Evolutionary conservation across 495 filamentous ascomycete genomes (phyloP).

Genomic region (Penicillium herquei): DNA sequence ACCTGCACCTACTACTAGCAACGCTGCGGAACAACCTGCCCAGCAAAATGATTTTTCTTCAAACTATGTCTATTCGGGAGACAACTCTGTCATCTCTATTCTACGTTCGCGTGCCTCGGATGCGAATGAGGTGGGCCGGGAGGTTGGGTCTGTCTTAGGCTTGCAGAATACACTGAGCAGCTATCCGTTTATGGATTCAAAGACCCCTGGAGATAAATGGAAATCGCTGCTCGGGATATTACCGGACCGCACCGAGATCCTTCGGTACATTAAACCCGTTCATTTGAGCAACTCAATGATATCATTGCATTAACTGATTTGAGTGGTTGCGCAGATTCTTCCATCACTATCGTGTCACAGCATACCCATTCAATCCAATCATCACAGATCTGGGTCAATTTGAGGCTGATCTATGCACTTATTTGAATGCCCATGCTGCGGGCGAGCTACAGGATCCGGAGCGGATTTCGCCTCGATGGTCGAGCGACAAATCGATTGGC

Average conservation of each 20-base stretch:
- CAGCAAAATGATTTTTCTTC: constrained; percentile 24
- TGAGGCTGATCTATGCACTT: constrained; percentile 45
- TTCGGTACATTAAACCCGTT: no score
- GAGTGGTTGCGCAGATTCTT: constrained; percentile 35
- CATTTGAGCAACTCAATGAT: no score
- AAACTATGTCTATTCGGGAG: constrained; percentile 43
- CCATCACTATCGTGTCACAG: constrained; percentile 46
- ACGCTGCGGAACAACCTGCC: background rate
- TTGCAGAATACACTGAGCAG: constrained; percentile 69
- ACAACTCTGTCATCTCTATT: constrained; percentile 37
- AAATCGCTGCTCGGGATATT: constrained; percentile 26
- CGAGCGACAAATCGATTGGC: constrained; percentile 31
- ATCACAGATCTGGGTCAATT: constrained; percentile 47
- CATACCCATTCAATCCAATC: constrained; percentile 52
- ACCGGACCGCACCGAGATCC: constrained; percentile 30
- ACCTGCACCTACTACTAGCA: background rate
- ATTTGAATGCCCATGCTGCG: constrained; percentile 39
- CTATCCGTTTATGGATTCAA: constrained; percentile 59
- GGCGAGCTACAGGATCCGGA: constrained; percentile 22
- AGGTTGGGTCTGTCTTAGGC: constrained; percentile 54
- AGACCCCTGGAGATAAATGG: constrained; percentile 31
- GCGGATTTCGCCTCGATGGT: constrained; percentile 29
- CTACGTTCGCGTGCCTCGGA: constrained; percentile 49
- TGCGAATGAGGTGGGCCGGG: constrained; percentile 46
- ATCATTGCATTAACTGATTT: background rate